Percentiles rank a stretch among this genome's conserved stretches.
phyloP scores from a whole-genome alignment of 2,329 filamentous ascomycete species.

The Arthrobotrys entomopaga region DNA sequence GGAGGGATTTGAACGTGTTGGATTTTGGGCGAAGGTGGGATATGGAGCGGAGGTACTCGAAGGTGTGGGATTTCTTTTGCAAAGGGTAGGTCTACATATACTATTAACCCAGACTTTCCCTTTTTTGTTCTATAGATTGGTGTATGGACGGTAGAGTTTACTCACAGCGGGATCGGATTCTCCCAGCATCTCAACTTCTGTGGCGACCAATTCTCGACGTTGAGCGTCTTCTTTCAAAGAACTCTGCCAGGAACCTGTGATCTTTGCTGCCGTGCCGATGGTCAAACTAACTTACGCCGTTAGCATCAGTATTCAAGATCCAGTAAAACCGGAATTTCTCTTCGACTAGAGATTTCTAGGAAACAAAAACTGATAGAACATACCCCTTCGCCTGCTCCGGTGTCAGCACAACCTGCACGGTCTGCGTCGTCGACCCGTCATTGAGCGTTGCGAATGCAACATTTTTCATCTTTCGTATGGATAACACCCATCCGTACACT shows the following conservation, averaged over 20 bases:
- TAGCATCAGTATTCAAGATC: not conserved
- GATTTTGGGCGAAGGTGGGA: slow-evolving; percentile 87
- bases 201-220: slow-evolving; percentile 81
- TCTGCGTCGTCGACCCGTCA: slow-evolving; percentile 83
- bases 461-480: slow-evolving; percentile 85
- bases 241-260: slow-evolving; percentile 79
- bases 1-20: slow-evolving; percentile 79
- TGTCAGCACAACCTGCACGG: slow-evolving; percentile 82
- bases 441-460: slow-evolving; percentile 84
- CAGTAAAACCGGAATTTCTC: too few relatives aligned
- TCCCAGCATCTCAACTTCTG: slow-evolving; percentile 76
- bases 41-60: slow-evolving; percentile 86
- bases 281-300: slow-evolving; percentile 71
- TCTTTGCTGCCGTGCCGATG: slow-evolving; percentile 80
- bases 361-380: slow-evolving; percentile 60
- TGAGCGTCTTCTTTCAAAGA: slow-evolving; percentile 75
- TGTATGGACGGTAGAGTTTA: not conserved
- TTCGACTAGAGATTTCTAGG: slow-evolving; percentile 56
- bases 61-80: slow-evolving; percentile 93
- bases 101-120: not conserved
- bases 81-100: slow-evolving; percentile 81
- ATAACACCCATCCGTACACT: slow-evolving; percentile 84
- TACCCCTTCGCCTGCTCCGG: slow-evolving; percentile 78
- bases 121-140: not conserved
- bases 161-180: slow-evolving; percentile 79